phyloP scores from a whole-genome alignment of 176 grass and related monocot genomes.

The Aegilops bicornis region DNA sequence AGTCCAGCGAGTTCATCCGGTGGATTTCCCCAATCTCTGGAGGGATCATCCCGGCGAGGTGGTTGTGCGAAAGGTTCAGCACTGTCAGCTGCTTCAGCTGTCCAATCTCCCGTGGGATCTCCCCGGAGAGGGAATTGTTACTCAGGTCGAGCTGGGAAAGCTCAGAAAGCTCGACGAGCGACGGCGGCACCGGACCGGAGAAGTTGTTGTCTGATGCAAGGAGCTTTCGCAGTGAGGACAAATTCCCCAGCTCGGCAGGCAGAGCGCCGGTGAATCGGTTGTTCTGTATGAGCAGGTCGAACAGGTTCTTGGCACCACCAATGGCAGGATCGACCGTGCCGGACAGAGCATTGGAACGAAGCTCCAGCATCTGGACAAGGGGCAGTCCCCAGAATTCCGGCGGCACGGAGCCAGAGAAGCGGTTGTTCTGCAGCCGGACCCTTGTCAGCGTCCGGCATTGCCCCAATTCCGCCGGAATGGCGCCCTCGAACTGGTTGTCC shows the following conservation, averaged over 20 bases:
- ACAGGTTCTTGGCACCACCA: conserved; percentile 51
- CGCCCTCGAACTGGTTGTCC: conserved; percentile 56
- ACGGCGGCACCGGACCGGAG: conserved; percentile 47
- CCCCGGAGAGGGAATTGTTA: conserved; percentile 71
- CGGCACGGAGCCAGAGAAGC: conserved; percentile 59
- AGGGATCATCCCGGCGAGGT: conserved; percentile 58
- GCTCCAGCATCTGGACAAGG: conserved; percentile 51
- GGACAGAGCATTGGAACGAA: conserved; percentile 55
- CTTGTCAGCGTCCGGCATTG: conserved; percentile 56
- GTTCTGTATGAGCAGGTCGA: conserved; percentile 44
- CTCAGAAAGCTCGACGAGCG: conserved; percentile 12
- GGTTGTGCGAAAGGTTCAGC: conserved; percentile 62
- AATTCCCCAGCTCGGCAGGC: conserved; percentile 53
- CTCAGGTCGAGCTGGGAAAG: conserved; percentile 56
- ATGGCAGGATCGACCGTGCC: conserved; percentile 65
- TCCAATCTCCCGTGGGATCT: conserved; percentile 41
- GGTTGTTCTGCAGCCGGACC: conserved; percentile 61
- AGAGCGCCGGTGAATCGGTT: conserved; percentile 75
- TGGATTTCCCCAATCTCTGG: conserved; percentile 50
- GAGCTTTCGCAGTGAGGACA: conserved; percentile 41
- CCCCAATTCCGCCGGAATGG: conserved; percentile 58
- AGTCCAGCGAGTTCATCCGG: conserved; percentile 54
- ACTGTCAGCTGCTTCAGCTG: conserved; percentile 38
- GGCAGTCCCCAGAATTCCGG: conserved; percentile 69
- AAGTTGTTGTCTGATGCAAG: conserved; percentile 60